These are phyloP conservation scores for Huntiella abstrusa DNA, from an alignment of 2,329 filamentous ascomycete species.

Conservation along the genomic window DNA sequence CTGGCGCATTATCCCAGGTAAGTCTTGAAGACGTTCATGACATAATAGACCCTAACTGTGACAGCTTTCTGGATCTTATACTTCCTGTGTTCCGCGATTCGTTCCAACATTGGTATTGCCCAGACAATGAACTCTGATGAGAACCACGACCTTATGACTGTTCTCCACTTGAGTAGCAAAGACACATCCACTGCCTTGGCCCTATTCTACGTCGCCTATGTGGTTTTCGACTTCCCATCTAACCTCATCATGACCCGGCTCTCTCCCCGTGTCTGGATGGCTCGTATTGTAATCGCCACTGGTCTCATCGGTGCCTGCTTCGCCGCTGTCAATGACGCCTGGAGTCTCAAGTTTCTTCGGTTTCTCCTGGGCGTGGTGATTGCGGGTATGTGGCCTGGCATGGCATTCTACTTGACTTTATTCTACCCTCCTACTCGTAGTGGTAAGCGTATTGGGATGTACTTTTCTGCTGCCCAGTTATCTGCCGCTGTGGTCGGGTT, in stretches of 20 bases:
- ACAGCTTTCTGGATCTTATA: slow-evolving; percentile 74
- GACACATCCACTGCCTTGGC: slow-evolving; percentile 72
- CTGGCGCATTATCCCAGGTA: slow-evolving; percentile 39
- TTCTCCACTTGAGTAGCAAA: slow-evolving; percentile 49
- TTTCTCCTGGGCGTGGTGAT: slow-evolving; percentile 74
- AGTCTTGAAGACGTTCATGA: slow-evolving; percentile 8
- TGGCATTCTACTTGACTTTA: slow-evolving; percentile 80
- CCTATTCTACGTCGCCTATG: slow-evolving; percentile 83
- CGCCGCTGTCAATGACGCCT: slow-evolving; percentile 60
- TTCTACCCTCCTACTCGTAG: slow-evolving; percentile 80
- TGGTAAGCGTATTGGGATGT: slow-evolving; percentile 73
- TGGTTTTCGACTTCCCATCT: slow-evolving; percentile 73
- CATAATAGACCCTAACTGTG: slow-evolving; percentile 1
- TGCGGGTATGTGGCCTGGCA: slow-evolving; percentile 88
- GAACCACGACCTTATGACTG: slow-evolving; percentile 55
- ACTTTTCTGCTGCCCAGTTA: slow-evolving; percentile 76
- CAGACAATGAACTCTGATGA: slow-evolving; percentile 70
- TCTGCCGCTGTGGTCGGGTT: slow-evolving; percentile 78
- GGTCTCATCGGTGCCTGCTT: slow-evolving; percentile 71
- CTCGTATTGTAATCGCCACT: slow-evolving; percentile 72
- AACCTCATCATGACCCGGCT: slow-evolving; percentile 77
- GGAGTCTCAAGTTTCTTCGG: slow-evolving; percentile 76
- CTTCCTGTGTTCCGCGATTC: slow-evolving; percentile 80
- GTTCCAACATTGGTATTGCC: slow-evolving; percentile 81
- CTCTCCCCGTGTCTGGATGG: slow-evolving; percentile 80